Conservation (phyloP, 2,329 filamentous ascomycete species). For the Xylaria polymorpha region DNA sequence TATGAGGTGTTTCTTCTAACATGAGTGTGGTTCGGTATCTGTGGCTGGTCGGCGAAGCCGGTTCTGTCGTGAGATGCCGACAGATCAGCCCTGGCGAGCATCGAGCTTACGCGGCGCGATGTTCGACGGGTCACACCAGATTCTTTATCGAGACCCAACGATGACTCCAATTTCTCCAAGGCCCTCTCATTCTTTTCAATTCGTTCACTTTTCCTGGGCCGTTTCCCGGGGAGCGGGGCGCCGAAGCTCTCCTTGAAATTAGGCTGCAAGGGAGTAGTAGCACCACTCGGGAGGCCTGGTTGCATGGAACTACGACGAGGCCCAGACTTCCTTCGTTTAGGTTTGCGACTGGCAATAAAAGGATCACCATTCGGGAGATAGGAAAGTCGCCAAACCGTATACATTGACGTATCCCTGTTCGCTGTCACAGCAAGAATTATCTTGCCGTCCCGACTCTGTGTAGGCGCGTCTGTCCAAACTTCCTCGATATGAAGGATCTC, state of each 20-base stretch:
- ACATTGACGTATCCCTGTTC: conserved; percentile 79
- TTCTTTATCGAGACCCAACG: conserved; percentile 75
- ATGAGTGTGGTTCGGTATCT: conserved; percentile 55
- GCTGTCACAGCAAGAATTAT: conserved; percentile 83
- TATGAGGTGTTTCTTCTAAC: conserved; percentile 79
- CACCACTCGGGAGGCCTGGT: conserved; percentile 76
- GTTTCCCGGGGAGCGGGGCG: conserved; percentile 64
- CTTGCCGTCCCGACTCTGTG: conserved; percentile 54
- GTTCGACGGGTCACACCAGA: conserved; percentile 66
- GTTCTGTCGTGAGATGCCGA: conserved; percentile 85
- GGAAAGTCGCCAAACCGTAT: conserved; percentile 85
- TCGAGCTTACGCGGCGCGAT: conserved; percentile 86
- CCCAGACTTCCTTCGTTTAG: conserved; percentile 59
- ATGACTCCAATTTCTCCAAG: conserved; percentile 72
- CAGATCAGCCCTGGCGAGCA: conserved; percentile 87
- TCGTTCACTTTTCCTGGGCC: conserved; percentile 63
- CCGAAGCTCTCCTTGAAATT: conserved; percentile 83
- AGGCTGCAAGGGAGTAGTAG: conserved; percentile 79
- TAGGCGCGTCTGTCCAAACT: conserved; percentile 62
- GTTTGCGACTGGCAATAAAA: conserved; percentile 60
- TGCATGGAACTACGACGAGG: conserved; percentile 73
- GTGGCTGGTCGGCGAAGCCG: conserved; percentile 77
- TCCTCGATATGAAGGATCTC: conserved; percentile 86
- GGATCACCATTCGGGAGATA: conserved; percentile 77
- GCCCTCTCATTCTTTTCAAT: conserved; percentile 59